phyloP scores from a whole-genome alignment of 352 stramenopile species.

The Pythium insidiosum region DNA sequence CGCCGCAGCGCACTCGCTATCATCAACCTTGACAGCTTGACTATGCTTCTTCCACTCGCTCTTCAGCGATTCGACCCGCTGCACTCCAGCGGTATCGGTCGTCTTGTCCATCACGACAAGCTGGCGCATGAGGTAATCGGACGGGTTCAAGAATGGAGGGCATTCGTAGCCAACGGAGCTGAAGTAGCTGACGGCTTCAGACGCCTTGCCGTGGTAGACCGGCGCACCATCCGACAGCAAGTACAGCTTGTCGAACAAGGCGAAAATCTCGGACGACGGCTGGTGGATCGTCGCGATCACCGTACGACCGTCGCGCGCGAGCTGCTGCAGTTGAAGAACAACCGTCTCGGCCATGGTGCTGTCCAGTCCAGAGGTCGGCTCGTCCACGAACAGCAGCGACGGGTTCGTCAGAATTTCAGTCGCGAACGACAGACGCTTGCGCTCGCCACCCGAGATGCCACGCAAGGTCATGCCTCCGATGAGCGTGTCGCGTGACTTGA shows the following conservation, averaged over 20 bases:
- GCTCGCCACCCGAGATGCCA: slow-evolving; percentile 7
- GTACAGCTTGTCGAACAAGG: slow-evolving; percentile 50
- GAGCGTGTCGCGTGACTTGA: slow-evolving; percentile 39
- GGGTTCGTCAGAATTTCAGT: slow-evolving; percentile 76
- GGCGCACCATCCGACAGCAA: slow-evolving; percentile 37
- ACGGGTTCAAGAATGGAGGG: slow-evolving; percentile 45
- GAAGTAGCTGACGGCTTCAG: slow-evolving; percentile 49
- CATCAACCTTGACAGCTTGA: slow-evolving; percentile 1
- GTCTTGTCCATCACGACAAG: slow-evolving; percentile 37
- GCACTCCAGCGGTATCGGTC: slow-evolving; percentile 16
- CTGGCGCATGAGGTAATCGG: slow-evolving; percentile 59
- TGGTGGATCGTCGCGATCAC: slow-evolving; percentile 86
- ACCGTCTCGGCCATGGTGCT: slow-evolving; percentile 46
- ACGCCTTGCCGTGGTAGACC: slow-evolving; percentile 50
- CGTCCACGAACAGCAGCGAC: no score
- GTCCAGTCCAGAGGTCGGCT: slow-evolving; percentile 63
- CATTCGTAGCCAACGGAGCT: slow-evolving; percentile 36
- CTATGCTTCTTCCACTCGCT: slow-evolving; percentile 21
- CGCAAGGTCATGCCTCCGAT: slow-evolving; percentile 30
- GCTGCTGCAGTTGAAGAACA: slow-evolving; percentile 41
- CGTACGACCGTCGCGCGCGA: slow-evolving; percentile 78
- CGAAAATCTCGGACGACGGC: slow-evolving; percentile 64
- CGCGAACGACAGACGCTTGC: slow-evolving; percentile 77
- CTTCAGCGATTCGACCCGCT: slow-evolving; percentile 24
- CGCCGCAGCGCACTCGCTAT: neutral